These are phyloP conservation scores for Candida pseudoviswanathii DNA, from an alignment of 1,139 yeast species.

Conservation along the genomic window DNA sequence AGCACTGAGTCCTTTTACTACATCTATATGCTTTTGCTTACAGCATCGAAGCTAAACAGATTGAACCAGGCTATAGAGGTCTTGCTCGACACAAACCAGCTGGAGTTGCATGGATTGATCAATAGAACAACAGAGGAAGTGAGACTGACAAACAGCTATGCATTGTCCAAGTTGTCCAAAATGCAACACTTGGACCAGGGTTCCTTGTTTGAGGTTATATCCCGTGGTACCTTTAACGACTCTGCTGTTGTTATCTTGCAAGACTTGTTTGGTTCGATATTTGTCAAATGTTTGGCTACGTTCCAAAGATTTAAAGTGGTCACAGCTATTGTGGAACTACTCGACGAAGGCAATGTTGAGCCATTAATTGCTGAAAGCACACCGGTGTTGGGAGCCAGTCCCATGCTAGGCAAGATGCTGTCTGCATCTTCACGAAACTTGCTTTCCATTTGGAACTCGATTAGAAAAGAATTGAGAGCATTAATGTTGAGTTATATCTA, in stretches of 20 bases:
- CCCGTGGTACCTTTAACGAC: conserved; percentile 41
- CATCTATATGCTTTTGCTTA: conserved; percentile 55
- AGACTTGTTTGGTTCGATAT: conserved; percentile 71
- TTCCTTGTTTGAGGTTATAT: conserved; percentile 24
- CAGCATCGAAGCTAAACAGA: conserved; percentile 64
- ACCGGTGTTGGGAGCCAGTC: conserved; percentile 9
- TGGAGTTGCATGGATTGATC: conserved; percentile 51
- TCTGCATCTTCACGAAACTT: conserved; percentile 6
- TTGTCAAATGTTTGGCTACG: conserved; percentile 61
- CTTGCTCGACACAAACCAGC: conserved; percentile 46
- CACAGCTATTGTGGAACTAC: conserved; percentile 49
- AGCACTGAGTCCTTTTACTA: conserved; percentile 56
- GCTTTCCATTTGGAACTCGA: conserved; percentile 55
- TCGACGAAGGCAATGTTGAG: conserved; percentile 16
- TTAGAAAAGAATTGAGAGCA: conserved; percentile 59
- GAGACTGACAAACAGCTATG: conserved; percentile 44
- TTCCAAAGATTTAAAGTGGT: conserved; percentile 73
- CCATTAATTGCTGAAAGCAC: conserved; percentile 4
- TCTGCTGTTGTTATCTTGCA: conserved; percentile 60
- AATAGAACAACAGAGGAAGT: conserved; percentile 67
- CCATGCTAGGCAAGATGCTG: conserved; percentile 5
- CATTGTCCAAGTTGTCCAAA: conserved; percentile 36
- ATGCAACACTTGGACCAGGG: conserved; percentile 31
- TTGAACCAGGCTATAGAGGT: conserved; percentile 63
- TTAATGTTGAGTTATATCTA: conserved; percentile 60